Percentiles rank a stretch among this genome's conserved stretches.
phyloP scores from a whole-genome alignment of 2,329 filamentous ascomycete species.

The Hypoxylon sp. region DNA sequence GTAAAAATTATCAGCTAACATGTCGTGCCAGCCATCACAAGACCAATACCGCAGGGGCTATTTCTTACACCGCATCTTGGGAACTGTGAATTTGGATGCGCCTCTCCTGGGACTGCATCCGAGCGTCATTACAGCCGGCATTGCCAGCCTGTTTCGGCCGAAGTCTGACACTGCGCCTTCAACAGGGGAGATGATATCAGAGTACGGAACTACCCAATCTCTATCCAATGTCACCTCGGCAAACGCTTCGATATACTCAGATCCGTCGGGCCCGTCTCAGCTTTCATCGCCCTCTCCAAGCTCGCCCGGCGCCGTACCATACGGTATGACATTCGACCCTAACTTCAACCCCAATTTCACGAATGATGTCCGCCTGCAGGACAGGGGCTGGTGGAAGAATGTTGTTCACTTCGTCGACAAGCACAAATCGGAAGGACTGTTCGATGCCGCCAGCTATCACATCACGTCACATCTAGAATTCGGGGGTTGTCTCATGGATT shows the following conservation, averaged over 20 bases:
- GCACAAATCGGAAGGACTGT: conserved; percentile 76
- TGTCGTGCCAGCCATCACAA: conserved; percentile 39
- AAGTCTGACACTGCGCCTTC: conserved; percentile 51
- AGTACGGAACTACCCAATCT: conserved; percentile 31
- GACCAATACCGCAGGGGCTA: conserved; percentile 48
- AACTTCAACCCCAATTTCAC: conserved; percentile 80
- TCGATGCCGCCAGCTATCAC: conserved; percentile 77
- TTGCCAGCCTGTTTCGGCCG: conserved; percentile 78
- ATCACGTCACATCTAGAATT: conserved; percentile 87
- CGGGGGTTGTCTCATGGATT: conserved; percentile 83
- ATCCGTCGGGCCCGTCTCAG: conserved; percentile 40
- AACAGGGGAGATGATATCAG: conserved; percentile 38
- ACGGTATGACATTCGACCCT: conserved; percentile 60
- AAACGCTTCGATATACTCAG: conserved; percentile 42
- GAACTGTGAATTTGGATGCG: conserved; percentile 84
- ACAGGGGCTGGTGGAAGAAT: conserved; percentile 75
- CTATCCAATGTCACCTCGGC: conserved; percentile 40
- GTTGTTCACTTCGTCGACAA: conserved; percentile 84
- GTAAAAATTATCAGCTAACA: conserved; percentile 27
- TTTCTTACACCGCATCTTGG: conserved; percentile 81
- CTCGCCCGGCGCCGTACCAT: conserved; percentile 24
- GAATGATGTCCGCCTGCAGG: conserved; percentile 78
- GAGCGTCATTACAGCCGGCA: conserved; percentile 83
- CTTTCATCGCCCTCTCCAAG: conserved; percentile 33
- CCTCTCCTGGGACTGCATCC: conserved; percentile 91